Base-by-base conservation (phyloP, 2,329 filamentous ascomycete species). In the Ophiostoma himal-ulmi region DNA sequence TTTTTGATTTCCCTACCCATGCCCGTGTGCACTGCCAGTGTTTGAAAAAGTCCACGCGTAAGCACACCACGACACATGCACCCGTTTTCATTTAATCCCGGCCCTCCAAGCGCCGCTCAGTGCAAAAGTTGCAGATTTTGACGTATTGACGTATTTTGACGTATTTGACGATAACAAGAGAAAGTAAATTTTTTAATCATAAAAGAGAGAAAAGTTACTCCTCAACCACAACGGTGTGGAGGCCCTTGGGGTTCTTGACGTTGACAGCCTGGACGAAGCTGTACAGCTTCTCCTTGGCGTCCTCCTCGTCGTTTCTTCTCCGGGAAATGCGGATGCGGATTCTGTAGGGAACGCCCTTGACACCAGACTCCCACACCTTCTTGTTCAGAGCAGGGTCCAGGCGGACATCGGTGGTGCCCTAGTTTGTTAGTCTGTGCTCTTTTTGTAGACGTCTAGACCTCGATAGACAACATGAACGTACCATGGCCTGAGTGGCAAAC, bases 251-350 rank as follows among this genome's bases (percentile, higher is more conserved):
- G 85, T 96, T 91, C 92, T 98, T 97, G 82, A 98, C 94, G 85
- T 97, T 97, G 82, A 99, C 95, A 78, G 95, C 95, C 90, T 99
- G 94, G 78, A 99, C 95, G 86, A 97, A 97, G 84, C 91, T 95
- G 91, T 98, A 99, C 77, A 99, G 90, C 89, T 96, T 97, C 90
- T 99, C 93, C 88, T 97, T 97, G 82, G 96, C 95, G 80, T 92
- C 93, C 86, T 99, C 95, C 88, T 98, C 95, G 84, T 99, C 95
- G 86, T 99, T 99, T 89, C 95, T 93, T 90, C 96, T 96, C 85
- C 95, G 93, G 81, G 93, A 97, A 86, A 99, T 97, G 85, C 96
- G 93, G 81, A 99, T 90, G 80, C 95, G 94, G 79, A 99, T 88
- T 84, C 96, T 91, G 91, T 91, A 98, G 77, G 94, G 93, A 77